These are phyloP conservation scores for Syzygium aqueum DNA, from an alignment of 345 rosid genomes.

Conservation along the genomic window DNA sequence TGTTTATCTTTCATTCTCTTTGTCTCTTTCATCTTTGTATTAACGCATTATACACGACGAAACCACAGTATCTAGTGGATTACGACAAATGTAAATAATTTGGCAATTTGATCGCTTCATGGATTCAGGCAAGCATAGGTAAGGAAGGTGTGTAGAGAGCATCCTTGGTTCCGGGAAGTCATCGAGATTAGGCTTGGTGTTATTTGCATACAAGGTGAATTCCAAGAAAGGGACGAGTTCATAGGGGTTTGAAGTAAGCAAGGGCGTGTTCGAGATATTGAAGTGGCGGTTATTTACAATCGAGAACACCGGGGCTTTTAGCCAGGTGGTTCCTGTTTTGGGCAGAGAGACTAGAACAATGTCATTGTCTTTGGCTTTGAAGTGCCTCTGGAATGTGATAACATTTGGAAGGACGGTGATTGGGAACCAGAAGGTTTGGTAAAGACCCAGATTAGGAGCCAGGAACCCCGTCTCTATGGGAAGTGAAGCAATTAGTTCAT, in stretches of 20 bases:
- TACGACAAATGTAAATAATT: background rate
- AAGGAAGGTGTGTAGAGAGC: background rate
- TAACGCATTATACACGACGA: too few species aligned
- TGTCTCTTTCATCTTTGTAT: too few species aligned
- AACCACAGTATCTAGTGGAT: background rate
- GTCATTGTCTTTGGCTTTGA: conserved; percentile 8
- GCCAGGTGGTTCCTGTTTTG: conserved; percentile 26
- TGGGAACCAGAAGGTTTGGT: too few species aligned
- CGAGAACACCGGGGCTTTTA: conserved; percentile 11
- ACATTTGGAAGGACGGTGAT: background rate
- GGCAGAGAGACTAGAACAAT: conserved; percentile 10
- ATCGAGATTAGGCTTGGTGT: background rate
- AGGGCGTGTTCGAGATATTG: background rate
- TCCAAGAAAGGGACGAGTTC: conserved; percentile 21
- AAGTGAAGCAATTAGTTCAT: too few species aligned
- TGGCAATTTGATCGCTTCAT: background rate
- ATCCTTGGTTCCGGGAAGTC: background rate
- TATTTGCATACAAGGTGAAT: background rate
- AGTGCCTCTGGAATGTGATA: conserved; percentile 10
- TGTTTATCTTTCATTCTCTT: too few species aligned
- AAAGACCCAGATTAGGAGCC: too few species aligned
- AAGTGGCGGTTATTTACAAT: background rate
- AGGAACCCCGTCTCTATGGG: too few species aligned
- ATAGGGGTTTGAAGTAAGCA: conserved; percentile 12
- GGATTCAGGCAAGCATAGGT: background rate